These are phyloP conservation scores for Murraya paniculata DNA, from an alignment of 345 rosid species.

Conservation along the genomic window DNA sequence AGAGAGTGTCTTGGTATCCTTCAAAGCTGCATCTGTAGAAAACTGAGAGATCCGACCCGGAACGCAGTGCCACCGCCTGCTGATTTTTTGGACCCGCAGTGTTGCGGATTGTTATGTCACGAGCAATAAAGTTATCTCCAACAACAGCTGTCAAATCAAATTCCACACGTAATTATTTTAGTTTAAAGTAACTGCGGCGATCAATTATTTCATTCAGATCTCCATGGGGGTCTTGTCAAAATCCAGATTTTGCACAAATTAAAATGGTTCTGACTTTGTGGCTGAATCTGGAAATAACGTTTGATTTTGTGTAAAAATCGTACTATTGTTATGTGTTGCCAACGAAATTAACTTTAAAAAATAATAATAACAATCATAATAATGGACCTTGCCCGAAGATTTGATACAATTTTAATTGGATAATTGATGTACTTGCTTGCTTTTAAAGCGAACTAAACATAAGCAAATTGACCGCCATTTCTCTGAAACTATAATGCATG, in stretches of 20 bases:
- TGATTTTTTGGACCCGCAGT: conserved; percentile 44
- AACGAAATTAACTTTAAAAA: background rate
- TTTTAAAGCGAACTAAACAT: background rate
- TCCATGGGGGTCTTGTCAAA: background rate
- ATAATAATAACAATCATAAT: too few species aligned
- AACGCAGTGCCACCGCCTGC: conserved; percentile 56
- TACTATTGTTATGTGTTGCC: background rate
- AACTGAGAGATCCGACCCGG: conserved; percentile 43
- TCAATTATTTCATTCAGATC: background rate
- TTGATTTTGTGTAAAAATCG: background rate
- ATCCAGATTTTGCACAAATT: background rate
- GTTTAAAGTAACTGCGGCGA: too few species aligned
- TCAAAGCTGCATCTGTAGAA: conserved; percentile 56
- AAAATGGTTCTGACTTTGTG: background rate
- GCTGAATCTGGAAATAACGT: background rate
- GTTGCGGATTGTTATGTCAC: conserved; percentile 51
- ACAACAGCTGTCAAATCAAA: conserved; percentile 32
- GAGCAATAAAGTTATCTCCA: conserved; percentile 53
- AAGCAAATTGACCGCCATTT: background rate
- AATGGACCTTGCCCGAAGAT: background rate
- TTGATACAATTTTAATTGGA: background rate
- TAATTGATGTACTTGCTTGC: background rate
- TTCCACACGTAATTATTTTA: background rate
- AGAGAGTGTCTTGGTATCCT: conserved; percentile 63
- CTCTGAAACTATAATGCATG: background rate